Percentiles rank a stretch among this genome's conserved stretches.
Evolutionary conservation across 495 filamentous ascomycete genomes (phyloP).

Genomic region (Venustampulla echinocandica): DNA sequence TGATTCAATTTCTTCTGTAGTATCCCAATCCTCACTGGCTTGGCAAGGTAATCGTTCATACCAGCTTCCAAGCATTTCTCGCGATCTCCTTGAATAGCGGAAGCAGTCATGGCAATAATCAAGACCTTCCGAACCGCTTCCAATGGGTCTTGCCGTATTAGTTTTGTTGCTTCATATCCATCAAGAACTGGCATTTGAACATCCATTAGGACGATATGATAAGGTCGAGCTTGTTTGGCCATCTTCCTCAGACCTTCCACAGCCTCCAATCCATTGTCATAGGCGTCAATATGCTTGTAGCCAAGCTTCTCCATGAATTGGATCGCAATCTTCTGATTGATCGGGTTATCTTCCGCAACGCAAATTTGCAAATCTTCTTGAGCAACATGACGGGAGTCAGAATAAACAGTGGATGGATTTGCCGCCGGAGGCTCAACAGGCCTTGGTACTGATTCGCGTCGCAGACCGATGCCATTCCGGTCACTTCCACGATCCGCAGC

Average conservation of each 20-base stretch:
- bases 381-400: conserved; percentile 58
- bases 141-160: conserved; percentile 65
- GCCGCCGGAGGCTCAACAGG: conserved; percentile 14
- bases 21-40: conserved; percentile 70
- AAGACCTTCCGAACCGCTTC: conserved; percentile 66
- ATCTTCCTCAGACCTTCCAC: conserved; percentile 74
- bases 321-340: conserved; percentile 87
- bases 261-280: conserved; percentile 75
- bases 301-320: conserved; percentile 80
- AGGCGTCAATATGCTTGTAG: conserved; percentile 69
- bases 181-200: conserved; percentile 92
- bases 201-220: conserved; percentile 84
- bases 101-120: conserved; percentile 90
- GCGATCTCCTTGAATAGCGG: conserved; percentile 81
- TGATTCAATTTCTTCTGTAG: conserved; percentile 66
- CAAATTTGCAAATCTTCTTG: conserved; percentile 73
- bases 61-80: conserved; percentile 88
- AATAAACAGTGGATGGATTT: conserved; percentile 11
- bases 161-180: conserved; percentile 84
- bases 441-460: conserved; percentile 1
- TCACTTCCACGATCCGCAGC: conserved; percentile 36
- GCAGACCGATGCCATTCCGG: conserved; percentile 21
- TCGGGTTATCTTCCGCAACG: conserved; percentile 86
- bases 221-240: conserved; percentile 58
- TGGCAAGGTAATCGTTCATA: conserved; percentile 94